These are phyloP conservation scores for Epichloe sibirici DNA, from an alignment of 2,329 filamentous ascomycete species.

Conservation along the genomic window DNA sequence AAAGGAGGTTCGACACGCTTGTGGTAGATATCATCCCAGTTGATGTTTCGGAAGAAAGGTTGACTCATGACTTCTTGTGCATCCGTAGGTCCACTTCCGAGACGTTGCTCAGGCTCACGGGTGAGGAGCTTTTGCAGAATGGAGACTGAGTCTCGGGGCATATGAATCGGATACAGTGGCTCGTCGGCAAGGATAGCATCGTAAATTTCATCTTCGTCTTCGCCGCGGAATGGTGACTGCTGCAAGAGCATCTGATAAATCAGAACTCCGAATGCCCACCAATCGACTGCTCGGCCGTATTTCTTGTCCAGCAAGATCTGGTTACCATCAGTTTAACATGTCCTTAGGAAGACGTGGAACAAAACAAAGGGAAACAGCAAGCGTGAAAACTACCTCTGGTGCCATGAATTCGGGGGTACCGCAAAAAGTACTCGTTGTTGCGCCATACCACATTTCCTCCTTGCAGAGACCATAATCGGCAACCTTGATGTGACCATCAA, in stretches of 20 bases:
- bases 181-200: slow-evolving; percentile 96
- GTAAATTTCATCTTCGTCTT: slow-evolving; percentile 99
- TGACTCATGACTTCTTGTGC: slow-evolving; percentile 98
- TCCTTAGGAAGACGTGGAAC: no score
- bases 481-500: slow-evolving; percentile 98
- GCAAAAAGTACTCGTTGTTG: slow-evolving; percentile 94
- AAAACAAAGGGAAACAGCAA: background rate
- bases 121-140: slow-evolving; percentile 96
- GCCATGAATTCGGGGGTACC: slow-evolving; percentile 99
- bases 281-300: slow-evolving; percentile 92
- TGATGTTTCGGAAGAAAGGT: slow-evolving; percentile 94
- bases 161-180: slow-evolving; percentile 94
- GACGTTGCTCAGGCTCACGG: slow-evolving; percentile 81
- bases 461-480: slow-evolving; percentile 98
- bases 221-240: slow-evolving; percentile 95
- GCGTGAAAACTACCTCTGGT: slow-evolving; percentile 53
- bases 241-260: slow-evolving; percentile 99
- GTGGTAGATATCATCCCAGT: slow-evolving; percentile 97
- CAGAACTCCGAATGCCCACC: slow-evolving; percentile 98
- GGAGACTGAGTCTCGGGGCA: slow-evolving; percentile 94
- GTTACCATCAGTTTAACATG: background rate
- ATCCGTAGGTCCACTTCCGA: slow-evolving; percentile 91
- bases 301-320: slow-evolving; percentile 96
- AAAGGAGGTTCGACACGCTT: slow-evolving; percentile 87
- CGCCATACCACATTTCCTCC: slow-evolving; percentile 99